Evolutionary conservation across 495 filamentous ascomycete species (phyloP).

Genomic region (Aspergillus taichungensis): DNA sequence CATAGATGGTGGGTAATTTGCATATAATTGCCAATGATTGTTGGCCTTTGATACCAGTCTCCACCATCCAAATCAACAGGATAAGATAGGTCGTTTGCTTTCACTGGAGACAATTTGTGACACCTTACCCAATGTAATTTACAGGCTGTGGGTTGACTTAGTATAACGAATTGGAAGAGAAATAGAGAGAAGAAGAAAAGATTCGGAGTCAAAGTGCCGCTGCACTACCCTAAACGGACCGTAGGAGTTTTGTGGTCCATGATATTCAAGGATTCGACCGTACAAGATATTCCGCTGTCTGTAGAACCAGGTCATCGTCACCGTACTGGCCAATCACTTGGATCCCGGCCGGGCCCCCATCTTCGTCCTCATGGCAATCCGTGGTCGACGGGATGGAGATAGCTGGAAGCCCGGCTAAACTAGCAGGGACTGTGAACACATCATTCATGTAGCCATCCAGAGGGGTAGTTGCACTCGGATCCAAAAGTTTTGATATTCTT

Average conservation of each 20-base stretch:
- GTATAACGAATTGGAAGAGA: background rate
- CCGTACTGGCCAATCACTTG: slow-evolving; percentile 91
- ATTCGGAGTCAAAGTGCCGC: no score
- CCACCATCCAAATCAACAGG: no score
- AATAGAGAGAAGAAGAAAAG: background rate
- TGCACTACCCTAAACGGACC: no score
- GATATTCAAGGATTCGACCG: slow-evolving; percentile 2
- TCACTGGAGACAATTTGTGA: no score
- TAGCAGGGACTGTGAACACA: slow-evolving; percentile 92
- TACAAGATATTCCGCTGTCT: slow-evolving; percentile 31
- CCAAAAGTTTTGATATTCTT: slow-evolving; percentile 41
- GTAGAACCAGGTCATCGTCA: slow-evolving; percentile 57
- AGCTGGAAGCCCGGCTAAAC: slow-evolving; percentile 82
- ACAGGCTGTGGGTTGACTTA: background rate
- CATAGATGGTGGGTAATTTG: background rate
- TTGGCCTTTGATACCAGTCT: no score
- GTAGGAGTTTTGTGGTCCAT: no score
- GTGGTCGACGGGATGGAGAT: slow-evolving; percentile 66
- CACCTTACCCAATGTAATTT: no score
- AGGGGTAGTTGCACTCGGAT: slow-evolving; percentile 16
- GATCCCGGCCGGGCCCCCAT: slow-evolving; percentile 51
- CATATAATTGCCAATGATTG: no score
- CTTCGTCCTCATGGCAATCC: slow-evolving; percentile 16
- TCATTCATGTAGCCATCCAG: slow-evolving; percentile 77
- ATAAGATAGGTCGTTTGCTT: no score